Evolutionary conservation across 768 basidiomycete species (phyloP), one percentile per base, ranked within the genome.

Genomic region (Tylopilus cervinicoccineus): DNA sequence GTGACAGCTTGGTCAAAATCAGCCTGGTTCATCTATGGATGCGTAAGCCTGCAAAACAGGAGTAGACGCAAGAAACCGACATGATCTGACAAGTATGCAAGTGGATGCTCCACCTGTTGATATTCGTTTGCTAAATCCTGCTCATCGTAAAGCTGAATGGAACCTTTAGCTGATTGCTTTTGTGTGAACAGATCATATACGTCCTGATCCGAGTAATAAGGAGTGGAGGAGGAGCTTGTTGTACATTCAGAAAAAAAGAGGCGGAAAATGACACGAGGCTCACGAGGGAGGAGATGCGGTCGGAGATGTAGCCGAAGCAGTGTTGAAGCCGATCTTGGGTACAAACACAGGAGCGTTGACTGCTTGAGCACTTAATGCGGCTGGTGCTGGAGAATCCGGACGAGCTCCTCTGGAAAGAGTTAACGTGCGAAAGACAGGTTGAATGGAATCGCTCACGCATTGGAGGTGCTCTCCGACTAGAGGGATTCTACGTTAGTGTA

Each of bases 311-410:
- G 48, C 12, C 8, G 47, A 4, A 7, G 23, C 27, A 4, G 59
- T 42, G 23, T 40, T 88, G 13, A 88, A 86, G 23, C 66, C 54
- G 48, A 61, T 70, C 64, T 87, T 90, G 17, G 90, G 89, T 19
- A 93, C 80, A 52, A 93, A 93, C 36, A 92, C 81, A 29, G 90
- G 88, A 1, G 89, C 89, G 62, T 91, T 87, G 45, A 89, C 77
- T 4, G 86, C 86, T 53, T 86, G 79, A 37, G 84, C 76, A 3
- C 80, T 76, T 67, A 75, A 61, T 13, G 73, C 53, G 10, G 66
- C 59, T 42, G 72, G 63, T 33, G 61, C 57, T 26, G 79, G 76
- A 17, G 78, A 76, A 37, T 76, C 74, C n/a, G 74, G 65, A 44
- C 59, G 68, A 45, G 70, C 67, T 55, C 71, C 67, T 55, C 71